These are phyloP conservation scores for Penicillium odoratum DNA, from an alignment of 495 filamentous ascomycete species.

Conservation along the genomic window DNA sequence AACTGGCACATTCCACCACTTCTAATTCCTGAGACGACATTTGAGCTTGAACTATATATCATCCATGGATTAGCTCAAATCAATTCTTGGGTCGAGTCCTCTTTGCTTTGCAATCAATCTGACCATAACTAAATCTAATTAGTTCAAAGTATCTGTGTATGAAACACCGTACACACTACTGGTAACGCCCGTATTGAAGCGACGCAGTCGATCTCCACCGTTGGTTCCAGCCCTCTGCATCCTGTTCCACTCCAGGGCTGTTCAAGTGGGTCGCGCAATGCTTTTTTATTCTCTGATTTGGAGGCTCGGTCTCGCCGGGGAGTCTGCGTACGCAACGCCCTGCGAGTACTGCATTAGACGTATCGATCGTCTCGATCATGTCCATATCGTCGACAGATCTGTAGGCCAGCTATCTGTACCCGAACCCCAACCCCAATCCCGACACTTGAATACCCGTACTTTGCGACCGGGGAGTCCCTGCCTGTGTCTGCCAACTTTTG, in stretches of 20 bases:
- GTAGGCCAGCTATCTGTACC: not conserved
- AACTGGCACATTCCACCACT: not conserved
- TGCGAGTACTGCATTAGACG: constrained; percentile 11
- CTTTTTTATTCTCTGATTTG: constrained; percentile 21
- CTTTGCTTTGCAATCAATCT: not conserved
- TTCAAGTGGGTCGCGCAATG: constrained; percentile 25
- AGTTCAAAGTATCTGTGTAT: not conserved
- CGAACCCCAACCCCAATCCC: not conserved
- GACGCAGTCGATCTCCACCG: constrained; percentile 25
- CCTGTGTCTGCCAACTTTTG: not conserved
- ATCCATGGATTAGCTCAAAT: not conserved
- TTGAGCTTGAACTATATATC: not conserved
- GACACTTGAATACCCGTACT: not conserved
- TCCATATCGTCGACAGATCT: not conserved
- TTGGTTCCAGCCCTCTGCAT: constrained; percentile 19
- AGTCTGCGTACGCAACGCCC: constrained; percentile 13
- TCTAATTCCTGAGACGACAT: not conserved
- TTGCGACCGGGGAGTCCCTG: not conserved
- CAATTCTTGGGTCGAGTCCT: not conserved
- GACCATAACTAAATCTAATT: not conserved
- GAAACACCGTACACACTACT: constrained; percentile 12
- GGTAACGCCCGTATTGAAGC: constrained; percentile 16
- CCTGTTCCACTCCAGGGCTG: constrained; percentile 16
- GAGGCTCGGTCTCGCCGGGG: constrained; percentile 23
- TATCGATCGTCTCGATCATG: not conserved